Conservation (phyloP, 2,329 filamentous ascomycete genomes). For the Periconia sp. region DNA sequence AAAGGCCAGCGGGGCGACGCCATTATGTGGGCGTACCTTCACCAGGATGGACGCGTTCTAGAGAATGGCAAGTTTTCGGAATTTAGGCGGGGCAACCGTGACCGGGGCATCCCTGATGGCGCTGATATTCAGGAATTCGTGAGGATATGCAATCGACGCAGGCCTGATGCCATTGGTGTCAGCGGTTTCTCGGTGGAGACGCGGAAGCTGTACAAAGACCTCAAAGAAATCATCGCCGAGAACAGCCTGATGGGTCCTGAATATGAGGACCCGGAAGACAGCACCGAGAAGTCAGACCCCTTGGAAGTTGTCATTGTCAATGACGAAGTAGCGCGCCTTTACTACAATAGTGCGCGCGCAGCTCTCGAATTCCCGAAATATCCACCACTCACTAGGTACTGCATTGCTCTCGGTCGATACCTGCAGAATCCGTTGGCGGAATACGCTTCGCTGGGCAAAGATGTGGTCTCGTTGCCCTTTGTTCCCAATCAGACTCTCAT, state of each 20-base stretch:
- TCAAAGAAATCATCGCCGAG: constrained; percentile 76
- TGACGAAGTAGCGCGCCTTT: constrained; percentile 94
- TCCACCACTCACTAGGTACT: constrained; percentile 80
- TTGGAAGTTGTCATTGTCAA: constrained; percentile 91
- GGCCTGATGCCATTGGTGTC: constrained; percentile 87
- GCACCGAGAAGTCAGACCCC: constrained; percentile 72
- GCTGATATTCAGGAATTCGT: constrained; percentile 70
- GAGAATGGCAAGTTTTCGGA: constrained; percentile 89
- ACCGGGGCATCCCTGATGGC: constrained; percentile 68
- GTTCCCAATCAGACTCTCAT: constrained; percentile 88
- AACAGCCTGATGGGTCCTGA: constrained; percentile 76
- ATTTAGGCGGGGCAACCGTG: constrained; percentile 65
- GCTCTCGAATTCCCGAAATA: constrained; percentile 78
- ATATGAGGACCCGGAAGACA: constrained; percentile 76
- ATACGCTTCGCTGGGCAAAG: constrained; percentile 88
- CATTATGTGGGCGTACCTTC: constrained; percentile 87
- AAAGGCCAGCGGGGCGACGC: constrained; percentile 78
- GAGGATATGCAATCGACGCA: constrained; percentile 75
- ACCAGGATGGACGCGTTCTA: constrained; percentile 85
- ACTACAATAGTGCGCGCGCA: constrained; percentile 85
- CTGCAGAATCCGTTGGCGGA: constrained; percentile 96
- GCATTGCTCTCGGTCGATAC: constrained; percentile 84
- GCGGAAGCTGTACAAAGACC: constrained; percentile 76
- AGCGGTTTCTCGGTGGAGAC: constrained; percentile 89
- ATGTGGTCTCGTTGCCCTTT: constrained; percentile 83